Conservation (phyloP, 75 land plant genomes). For the Isoetes taiwanensis region DNA sequence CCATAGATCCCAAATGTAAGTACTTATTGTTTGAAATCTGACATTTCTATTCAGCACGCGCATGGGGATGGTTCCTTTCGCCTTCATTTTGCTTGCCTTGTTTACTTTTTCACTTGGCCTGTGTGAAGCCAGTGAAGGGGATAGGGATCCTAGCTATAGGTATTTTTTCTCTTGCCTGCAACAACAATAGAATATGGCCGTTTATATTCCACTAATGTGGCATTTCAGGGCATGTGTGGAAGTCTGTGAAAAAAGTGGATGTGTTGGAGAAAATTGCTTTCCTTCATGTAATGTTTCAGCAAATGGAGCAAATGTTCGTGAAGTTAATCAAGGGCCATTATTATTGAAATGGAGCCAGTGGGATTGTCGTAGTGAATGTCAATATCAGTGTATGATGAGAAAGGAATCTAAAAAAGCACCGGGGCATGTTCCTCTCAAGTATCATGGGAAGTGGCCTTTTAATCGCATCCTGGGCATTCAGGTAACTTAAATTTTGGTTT, state of each 20-base stretch:
- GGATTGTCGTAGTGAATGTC: constrained; percentile 85
- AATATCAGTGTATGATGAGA: constrained; percentile 68
- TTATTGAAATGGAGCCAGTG: constrained; percentile 67
- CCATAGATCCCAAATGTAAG: too few relatives aligned
- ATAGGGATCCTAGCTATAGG: too few relatives aligned
- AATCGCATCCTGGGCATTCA: constrained; percentile 65
- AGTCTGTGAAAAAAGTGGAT: constrained; percentile 64
- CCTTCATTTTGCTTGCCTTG: too few relatives aligned
- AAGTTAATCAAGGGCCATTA: constrained; percentile 43
- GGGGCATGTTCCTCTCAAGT: constrained; percentile 64
- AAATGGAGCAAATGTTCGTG: constrained; percentile 28
- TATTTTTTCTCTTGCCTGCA: too few relatives aligned
- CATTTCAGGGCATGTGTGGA: constrained; percentile 51
- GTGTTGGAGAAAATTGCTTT: constrained; percentile 52
- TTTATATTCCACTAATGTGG: too few relatives aligned
- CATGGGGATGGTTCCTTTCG: too few relatives aligned
- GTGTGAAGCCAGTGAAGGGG: too few relatives aligned
- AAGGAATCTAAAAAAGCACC: constrained; percentile 44
- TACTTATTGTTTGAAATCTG: too few relatives aligned
- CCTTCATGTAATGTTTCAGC: constrained; percentile 48
- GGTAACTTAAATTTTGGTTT: constrained; percentile 28
- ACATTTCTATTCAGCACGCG: too few relatives aligned
- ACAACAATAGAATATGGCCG: too few relatives aligned
- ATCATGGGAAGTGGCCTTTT: constrained; percentile 97
- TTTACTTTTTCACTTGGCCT: too few relatives aligned